These are phyloP conservation scores for Laburnicola sp. DNA, from an alignment of 2,329 filamentous ascomycete species.

Conservation along the genomic window DNA sequence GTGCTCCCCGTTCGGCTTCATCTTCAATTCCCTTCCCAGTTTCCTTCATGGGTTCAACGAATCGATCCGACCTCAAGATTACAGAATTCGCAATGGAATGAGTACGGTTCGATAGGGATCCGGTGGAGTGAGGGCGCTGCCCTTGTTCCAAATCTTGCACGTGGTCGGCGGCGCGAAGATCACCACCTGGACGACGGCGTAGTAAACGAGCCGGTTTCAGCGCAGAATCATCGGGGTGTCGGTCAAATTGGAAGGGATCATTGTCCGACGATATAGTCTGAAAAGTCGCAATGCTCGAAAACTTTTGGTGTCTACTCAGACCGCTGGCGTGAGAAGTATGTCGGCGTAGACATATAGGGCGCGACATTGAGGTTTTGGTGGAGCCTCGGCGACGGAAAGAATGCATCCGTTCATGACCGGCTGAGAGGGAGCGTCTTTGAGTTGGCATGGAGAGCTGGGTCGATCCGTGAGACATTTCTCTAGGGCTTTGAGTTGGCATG, in stretches of 20 bases:
- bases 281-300: slow-evolving; percentile 63
- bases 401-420: slow-evolving; percentile 37
- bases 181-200: slow-evolving; percentile 53
- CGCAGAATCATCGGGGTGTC: slow-evolving; percentile 25
- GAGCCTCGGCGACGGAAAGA: slow-evolving; percentile 42
- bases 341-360: slow-evolving; percentile 52
- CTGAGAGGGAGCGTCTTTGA: slow-evolving; percentile 36
- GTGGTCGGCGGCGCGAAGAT: slow-evolving; percentile 52
- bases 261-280: slow-evolving; percentile 48
- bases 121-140: slow-evolving; percentile 53
- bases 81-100: slow-evolving; percentile 47
- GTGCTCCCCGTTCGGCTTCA: slow-evolving; percentile 12
- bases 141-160: slow-evolving; percentile 50
- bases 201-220: slow-evolving; percentile 43
- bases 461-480: slow-evolving; percentile 23
- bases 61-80: slow-evolving; percentile 38
- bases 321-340: slow-evolving; percentile 65
- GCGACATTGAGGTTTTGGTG: slow-evolving; percentile 31
- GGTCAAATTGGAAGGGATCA: slow-evolving; percentile 46
- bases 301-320: slow-evolving; percentile 54
- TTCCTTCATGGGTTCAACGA: slow-evolving; percentile 22
- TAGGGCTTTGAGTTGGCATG: slow-evolving; percentile 18
- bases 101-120: slow-evolving; percentile 51
- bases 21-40: slow-evolving; percentile 13
- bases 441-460: slow-evolving; percentile 23